A percentile compares a stretch with the other conserved stretches of the same genome.
phyloP scores from a whole-genome alignment of 768 basidiomycete genomes.

The Exidia glandulosa region DNA sequence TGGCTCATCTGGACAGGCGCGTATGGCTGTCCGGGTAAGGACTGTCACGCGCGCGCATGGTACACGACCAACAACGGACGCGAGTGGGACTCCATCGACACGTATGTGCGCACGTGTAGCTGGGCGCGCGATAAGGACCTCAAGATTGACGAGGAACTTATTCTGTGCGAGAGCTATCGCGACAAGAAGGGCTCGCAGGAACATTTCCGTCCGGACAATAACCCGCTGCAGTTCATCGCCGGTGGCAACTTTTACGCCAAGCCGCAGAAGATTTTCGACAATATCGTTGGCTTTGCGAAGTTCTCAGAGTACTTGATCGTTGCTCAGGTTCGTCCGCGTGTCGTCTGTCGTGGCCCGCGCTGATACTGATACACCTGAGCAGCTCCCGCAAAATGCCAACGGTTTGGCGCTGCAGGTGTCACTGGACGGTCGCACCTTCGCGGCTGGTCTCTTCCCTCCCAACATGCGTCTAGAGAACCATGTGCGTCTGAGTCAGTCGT shows the following conservation, averaged over 20 bases:
- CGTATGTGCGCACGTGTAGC: constrained; percentile 82
- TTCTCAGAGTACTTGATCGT: constrained; percentile 96
- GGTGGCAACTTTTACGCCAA: constrained; percentile 63
- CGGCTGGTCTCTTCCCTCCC: constrained; percentile 82
- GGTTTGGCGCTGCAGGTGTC: constrained; percentile 84
- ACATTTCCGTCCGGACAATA: constrained; percentile 33
- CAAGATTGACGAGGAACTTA: constrained; percentile 73
- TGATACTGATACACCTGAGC: too few species aligned
- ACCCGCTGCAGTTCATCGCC: constrained; percentile 68
- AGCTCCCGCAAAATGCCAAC: constrained; percentile 43
- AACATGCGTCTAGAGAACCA: constrained; percentile 84
- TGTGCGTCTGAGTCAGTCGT: constrained; percentile 50
- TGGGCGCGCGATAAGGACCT: constrained; percentile 81
- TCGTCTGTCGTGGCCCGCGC: too few species aligned
- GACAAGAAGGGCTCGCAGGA: constrained; percentile 75
- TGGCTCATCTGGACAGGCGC: constrained; percentile 85
- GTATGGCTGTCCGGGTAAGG: constrained; percentile 43
- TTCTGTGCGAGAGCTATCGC: constrained; percentile 82
- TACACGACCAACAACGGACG: constrained; percentile 73
- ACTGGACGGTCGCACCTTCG: constrained; percentile 77
- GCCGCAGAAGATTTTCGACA: constrained; percentile 69
- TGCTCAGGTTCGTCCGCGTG: constrained; percentile 83
- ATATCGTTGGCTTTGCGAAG: constrained; percentile 90
- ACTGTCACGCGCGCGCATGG: constrained; percentile 65
- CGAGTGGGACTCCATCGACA: constrained; percentile 64